These are phyloP conservation scores for Phaeoacremonium minimum DNA, from an alignment of 2,329 filamentous ascomycete genomes.

Conservation along the genomic window DNA sequence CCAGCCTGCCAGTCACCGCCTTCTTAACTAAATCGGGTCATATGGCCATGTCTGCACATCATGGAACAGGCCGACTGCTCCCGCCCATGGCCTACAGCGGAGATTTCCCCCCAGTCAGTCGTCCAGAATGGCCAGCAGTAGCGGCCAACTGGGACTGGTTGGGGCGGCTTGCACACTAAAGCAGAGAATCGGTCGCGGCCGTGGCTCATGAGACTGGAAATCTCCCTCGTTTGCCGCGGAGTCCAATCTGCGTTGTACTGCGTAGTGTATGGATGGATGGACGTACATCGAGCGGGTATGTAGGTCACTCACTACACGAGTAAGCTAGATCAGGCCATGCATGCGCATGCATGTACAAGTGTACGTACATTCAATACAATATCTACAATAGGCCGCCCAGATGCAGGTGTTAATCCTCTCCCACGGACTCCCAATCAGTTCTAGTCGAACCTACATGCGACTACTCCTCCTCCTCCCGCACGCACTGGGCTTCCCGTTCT, in stretches of 20 bases:
- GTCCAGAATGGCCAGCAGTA: no score
- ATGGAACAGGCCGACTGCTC: not conserved
- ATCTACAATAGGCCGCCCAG: slow-evolving; percentile 10
- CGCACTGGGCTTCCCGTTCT: slow-evolving; percentile 28
- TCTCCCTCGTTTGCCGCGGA: not conserved
- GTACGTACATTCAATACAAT: no score
- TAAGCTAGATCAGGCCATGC: no score
- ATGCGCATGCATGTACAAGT: no score
- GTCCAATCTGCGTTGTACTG: not conserved
- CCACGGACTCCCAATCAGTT: not conserved
- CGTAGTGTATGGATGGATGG: not conserved
- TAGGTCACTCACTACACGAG: no score
- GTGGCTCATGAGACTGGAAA: not conserved
- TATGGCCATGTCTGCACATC: not conserved
- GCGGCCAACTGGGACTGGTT: no score
- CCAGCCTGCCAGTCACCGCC: not conserved
- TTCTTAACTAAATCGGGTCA: not conserved
- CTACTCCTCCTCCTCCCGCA: slow-evolving; percentile 7
- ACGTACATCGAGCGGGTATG: no score
- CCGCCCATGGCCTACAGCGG: not conserved
- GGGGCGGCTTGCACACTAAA: not conserved
- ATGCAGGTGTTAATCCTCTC: slow-evolving; percentile 7
- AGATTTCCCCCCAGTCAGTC: no score
- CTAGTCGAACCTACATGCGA: slow-evolving; percentile 8
- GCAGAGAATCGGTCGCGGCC: no score